phyloP scores from a whole-genome alignment of 1,284 basidiomycete species.

The Apiotrichum mycotoxinovorans region DNA sequence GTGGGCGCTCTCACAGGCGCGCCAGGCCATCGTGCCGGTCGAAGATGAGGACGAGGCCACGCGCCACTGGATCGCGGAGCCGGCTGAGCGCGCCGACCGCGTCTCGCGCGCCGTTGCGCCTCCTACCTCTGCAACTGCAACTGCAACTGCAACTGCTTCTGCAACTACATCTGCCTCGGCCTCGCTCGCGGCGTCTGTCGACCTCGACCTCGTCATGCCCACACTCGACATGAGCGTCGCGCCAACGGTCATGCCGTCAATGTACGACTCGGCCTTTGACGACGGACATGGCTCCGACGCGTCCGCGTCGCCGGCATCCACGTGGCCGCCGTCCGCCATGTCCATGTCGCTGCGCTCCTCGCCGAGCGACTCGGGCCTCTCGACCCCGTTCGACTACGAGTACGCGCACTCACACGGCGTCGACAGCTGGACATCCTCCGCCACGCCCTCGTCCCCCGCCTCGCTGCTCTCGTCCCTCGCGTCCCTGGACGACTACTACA shows the following conservation, averaged over 20 bases:
- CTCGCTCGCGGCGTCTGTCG: neutral
- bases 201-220: conserved; percentile 32
- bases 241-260: neutral
- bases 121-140: too few relatives aligned
- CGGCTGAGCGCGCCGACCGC: neutral
- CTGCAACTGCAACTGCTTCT: too few relatives aligned
- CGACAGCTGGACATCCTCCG: neutral
- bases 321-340: neutral
- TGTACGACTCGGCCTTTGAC: neutral
- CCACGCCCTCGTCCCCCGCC: conserved; percentile 3
- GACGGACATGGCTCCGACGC: neutral
- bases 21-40: conserved; percentile 5
- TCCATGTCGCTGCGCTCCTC: neutral
- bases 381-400: neutral
- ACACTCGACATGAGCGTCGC: conserved; percentile 25
- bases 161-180: too few relatives aligned
- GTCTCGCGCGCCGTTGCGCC: neutral
- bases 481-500: neutral
- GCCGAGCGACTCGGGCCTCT: neutral
- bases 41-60: conserved; percentile 24
- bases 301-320: neutral
- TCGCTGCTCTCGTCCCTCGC: neutral
- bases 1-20: conserved; percentile 24
- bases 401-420: neutral
- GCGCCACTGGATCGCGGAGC: conserved; percentile 19